Base-by-base conservation (phyloP, 2,329 filamentous ascomycete genomes). In the Ramularia collo-cygni region DNA sequence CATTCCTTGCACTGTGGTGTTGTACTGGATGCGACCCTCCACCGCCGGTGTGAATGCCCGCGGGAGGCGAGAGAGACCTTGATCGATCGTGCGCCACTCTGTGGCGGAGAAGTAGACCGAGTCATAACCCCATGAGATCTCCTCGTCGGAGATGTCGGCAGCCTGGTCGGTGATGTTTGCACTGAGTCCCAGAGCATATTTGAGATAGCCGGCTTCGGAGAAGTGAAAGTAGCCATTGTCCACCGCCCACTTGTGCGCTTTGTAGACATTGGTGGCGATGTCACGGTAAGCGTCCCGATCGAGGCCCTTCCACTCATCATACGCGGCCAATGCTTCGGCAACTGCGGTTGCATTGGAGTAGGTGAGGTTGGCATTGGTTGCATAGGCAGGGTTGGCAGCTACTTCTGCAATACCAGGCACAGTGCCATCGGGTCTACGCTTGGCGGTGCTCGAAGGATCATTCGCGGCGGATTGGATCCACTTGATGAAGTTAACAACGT, bases 21-120 rank as follows among this genome's bases (percentile, higher is more conserved):
- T 68, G 48, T 81, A 71, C 1, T 70, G 73, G 0, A 76, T 74
- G 28, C 71, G 67, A 27, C 76, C 70, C 39, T 72, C 64, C 2
- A 85, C 72, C 14, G 76, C 69, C 0, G 81, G 80, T 8, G 69
- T 67, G 60, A 85, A 83, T 0, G 81, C 74, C 0, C 65, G 57
- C 0, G 81, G 79, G 0, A 85, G 68, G 0, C 73, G 72, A 44
- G 72, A 75, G 0, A 79, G 57, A 1, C 75, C 75, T 54, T 74
- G 68, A 52, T 84, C 75, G 46, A 84, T 81, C 3, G 80, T 83
- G n/a, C 65, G 67, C 76, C 75, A 83, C 3, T 68, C 66, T 0
- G 73, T 73, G 0, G 78, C 77, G 1, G 58, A 53, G 54, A 81
- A 81, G 59, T 82, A 83, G 4, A 76, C 64, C 4, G 64, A 64